Evolutionary conservation across 176 grass and related monocot genomes (phyloP).

Genomic region (Triticum dicoccoides): DNA sequence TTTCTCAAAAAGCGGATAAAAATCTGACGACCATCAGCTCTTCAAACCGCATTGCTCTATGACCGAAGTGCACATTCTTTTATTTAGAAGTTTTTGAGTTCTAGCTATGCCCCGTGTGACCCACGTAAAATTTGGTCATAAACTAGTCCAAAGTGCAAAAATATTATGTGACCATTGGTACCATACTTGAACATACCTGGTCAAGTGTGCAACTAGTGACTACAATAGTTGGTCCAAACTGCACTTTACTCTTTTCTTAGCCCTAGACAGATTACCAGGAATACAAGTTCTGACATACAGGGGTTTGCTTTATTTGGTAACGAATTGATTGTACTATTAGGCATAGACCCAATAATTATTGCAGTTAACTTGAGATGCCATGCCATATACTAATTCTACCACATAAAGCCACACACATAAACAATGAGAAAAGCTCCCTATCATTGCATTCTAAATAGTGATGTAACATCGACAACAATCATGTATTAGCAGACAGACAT

Average conservation of each 20-base stretch:
- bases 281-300: background rate
- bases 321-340: background rate
- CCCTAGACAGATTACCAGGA: background rate
- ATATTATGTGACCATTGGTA: background rate
- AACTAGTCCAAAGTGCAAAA: background rate
- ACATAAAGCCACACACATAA: background rate
- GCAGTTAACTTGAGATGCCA: background rate
- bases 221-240: background rate
- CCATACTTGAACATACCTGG: background rate
- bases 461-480: background rate
- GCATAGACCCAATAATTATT: background rate
- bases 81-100: background rate
- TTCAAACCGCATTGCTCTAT: background rate
- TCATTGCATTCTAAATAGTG: background rate
- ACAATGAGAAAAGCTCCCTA: background rate
- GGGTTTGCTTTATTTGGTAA: background rate
- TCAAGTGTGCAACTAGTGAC: too few relatives aligned
- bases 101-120: background rate
- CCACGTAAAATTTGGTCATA: background rate
- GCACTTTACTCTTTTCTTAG: background rate
- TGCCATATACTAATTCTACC: background rate
- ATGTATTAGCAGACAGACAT: background rate
- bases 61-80: background rate
- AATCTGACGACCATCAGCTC: background rate
- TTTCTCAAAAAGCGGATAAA: background rate